phyloP scores from a whole-genome alignment of 148 eudicot genomes.

The Vaccinium macrocarpon region DNA sequence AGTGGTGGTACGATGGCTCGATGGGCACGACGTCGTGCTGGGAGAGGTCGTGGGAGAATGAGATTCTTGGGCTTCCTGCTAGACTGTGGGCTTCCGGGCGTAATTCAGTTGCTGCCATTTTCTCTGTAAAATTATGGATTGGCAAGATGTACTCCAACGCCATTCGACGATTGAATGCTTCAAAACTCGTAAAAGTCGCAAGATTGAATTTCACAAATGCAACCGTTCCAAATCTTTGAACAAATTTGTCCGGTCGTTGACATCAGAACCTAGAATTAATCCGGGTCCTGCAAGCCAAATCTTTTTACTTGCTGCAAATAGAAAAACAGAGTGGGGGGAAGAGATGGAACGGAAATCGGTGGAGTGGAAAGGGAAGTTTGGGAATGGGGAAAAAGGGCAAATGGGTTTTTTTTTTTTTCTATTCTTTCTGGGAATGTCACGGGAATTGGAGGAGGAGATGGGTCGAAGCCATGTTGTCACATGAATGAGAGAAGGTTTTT shows the following conservation, averaged over 20 bases:
- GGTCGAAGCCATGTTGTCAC: neutral
- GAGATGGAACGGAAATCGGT: neutral
- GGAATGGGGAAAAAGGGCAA: neutral
- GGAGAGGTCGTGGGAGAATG: conserved; percentile 79
- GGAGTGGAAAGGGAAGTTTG: neutral
- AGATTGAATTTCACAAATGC: no score
- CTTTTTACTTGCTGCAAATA: no score
- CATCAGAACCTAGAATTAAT: no score
- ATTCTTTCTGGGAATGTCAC: neutral
- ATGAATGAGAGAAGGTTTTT: neutral
- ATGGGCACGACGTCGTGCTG: conserved; percentile 56
- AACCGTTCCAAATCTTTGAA: no score
- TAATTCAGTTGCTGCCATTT: conserved; percentile 55
- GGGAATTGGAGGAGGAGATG: conserved; percentile 3
- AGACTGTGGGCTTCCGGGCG: conserved; percentile 48
- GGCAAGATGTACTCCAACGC: neutral
- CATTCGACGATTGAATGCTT: neutral
- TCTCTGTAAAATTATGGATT: conserved; percentile 9
- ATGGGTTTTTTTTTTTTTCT: neutral
- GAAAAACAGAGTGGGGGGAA: conserved; percentile 6
- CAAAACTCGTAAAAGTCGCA: neutral
- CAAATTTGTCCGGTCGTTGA: no score
- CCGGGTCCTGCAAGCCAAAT: no score
- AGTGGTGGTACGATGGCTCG: conserved; percentile 37
- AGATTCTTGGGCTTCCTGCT: conserved; percentile 69